Evolutionary conservation across 2,329 filamentous ascomycete species (phyloP), one percentile per base, ranked within the genome.

Genomic region (Verticillium tricorpus): DNA sequence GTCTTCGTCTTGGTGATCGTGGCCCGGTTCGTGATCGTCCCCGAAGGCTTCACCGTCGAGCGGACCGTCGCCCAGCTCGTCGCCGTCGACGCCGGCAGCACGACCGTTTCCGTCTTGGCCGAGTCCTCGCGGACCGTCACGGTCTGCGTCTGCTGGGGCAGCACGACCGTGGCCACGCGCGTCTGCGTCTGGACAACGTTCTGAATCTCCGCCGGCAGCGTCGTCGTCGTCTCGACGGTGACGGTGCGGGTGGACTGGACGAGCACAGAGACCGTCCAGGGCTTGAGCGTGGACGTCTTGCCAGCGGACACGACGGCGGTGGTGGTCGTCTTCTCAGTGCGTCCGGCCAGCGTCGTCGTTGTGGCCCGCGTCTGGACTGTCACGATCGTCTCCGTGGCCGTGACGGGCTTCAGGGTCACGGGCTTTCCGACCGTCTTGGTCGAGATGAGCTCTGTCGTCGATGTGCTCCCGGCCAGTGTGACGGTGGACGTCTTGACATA

Each of bases 11-110:
- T 66, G 28, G 58, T 59, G 0, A 66, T 52, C 2, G 65, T 66
- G 7, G 63, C 58, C 7, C 58, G 57, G 37, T 58, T 58, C 25
- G 57, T 58, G 37, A 58, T 31, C 2, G 57, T 58, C 3, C 22
- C 57, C 9, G 57, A 69, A 0, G 69, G 67, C 57, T 63, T 65
- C 17, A 70, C 37, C 0, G 69, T 70, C 2, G 68, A 66, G 59
- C 68, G 69, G 11, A 67, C 67, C 3, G 69, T 69, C 2, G 63
- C 37, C 69, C 68, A 68, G 31, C 58, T 8, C 2, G 68, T 70
- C 1, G 65, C 63, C 2, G 67, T 69, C 56, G 25, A 61, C 15
- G 62, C 67, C 0, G 68, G 68, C 1, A 70, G 61, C 1, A 65
- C 67, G 6, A 61, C 62, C 0, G 69, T 70, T 28, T 63, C 60